Percentiles rank a stretch among this genome's conserved stretches.
These are phyloP conservation scores for Ophiosphaerella herpotricha DNA, from an alignment of 2,329 filamentous ascomycete species.

Conservation along the genomic window DNA sequence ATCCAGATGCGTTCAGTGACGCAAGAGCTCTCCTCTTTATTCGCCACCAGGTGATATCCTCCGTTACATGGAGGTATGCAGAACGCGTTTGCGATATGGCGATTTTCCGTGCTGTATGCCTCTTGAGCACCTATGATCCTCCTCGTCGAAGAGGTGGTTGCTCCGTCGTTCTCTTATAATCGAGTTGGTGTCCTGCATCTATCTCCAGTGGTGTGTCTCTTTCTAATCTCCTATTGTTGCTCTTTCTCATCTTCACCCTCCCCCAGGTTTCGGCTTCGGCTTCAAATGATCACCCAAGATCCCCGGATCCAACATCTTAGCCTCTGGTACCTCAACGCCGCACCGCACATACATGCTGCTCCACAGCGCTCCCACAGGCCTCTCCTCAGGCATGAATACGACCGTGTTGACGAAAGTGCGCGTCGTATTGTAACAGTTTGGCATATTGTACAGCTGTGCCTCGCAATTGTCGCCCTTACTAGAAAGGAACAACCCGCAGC, in stretches of 20 bases:
- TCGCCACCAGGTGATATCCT: too few relatives aligned
- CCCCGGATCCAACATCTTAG: constrained; percentile 34
- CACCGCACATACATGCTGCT: constrained; percentile 43
- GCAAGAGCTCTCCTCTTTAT: too few relatives aligned
- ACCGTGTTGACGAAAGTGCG: constrained; percentile 39
- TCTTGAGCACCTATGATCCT: too few relatives aligned
- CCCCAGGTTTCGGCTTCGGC: constrained; percentile 20
- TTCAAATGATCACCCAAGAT: constrained; percentile 36
- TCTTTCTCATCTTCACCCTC: constrained; percentile 14
- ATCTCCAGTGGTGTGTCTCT: background rate
- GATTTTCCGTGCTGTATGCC: too few relatives aligned
- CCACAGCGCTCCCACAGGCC: constrained; percentile 39
- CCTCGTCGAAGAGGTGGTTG: too few relatives aligned
- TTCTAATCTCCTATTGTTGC: background rate
- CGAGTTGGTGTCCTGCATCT: too few relatives aligned
- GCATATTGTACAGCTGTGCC: constrained; percentile 38
- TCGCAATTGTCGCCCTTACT: constrained; percentile 44
- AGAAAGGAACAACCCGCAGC: constrained; percentile 41
- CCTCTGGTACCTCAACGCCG: constrained; percentile 36
- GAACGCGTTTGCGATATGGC: too few relatives aligned
- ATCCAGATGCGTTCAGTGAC: too few relatives aligned
- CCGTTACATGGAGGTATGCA: too few relatives aligned
- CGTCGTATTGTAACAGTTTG: constrained; percentile 34
- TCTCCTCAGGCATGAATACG: constrained; percentile 44
- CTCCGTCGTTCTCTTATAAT: too few relatives aligned